Evolutionary conservation across 2,329 filamentous ascomycete genomes (phyloP).

Genomic region (Phialocephala sp.): DNA sequence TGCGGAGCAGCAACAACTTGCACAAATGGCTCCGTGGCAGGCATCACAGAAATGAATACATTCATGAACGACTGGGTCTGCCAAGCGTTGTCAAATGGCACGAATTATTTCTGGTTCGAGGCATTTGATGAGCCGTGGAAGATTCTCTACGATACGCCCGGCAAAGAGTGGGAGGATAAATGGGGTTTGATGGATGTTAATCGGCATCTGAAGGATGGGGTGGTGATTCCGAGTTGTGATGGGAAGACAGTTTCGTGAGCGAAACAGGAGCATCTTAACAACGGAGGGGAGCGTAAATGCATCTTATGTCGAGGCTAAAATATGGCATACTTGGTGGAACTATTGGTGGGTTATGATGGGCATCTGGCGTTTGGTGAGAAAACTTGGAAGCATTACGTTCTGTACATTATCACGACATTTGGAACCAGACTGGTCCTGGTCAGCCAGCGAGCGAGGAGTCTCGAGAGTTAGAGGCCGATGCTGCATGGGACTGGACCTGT

Average conservation of each 20-base stretch:
- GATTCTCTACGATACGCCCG: slow-evolving; percentile 67
- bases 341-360: neutral
- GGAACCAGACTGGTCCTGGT: neutral
- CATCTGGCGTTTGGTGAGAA: neutral
- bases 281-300: too few species aligned
- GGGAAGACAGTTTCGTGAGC: slow-evolving; percentile 57
- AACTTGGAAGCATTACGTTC: slow-evolving; percentile 6
- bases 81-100: slow-evolving; percentile 76
- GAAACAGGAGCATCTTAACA: too few species aligned
- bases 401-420: slow-evolving; percentile 9
- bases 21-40: slow-evolving; percentile 73
- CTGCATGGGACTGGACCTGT: too few species aligned
- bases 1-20: slow-evolving; percentile 70
- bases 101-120: slow-evolving; percentile 97
- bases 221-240: slow-evolving; percentile 86
- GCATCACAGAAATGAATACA: slow-evolving; percentile 80
- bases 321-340: neutral
- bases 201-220: slow-evolving; percentile 80
- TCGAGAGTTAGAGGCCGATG: too few species aligned
- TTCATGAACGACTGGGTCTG: slow-evolving; percentile 90
- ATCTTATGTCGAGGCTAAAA: too few species aligned
- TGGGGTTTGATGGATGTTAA: slow-evolving; percentile 91
- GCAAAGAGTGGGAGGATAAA: slow-evolving; percentile 88
- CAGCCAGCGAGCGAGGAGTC: too few species aligned
- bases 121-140: slow-evolving; percentile 99